Evolutionary conservation across 306 rosid genomes (phyloP), one percentile per base, ranked within the genome.

Genomic region (Dryas octopetala): DNA sequence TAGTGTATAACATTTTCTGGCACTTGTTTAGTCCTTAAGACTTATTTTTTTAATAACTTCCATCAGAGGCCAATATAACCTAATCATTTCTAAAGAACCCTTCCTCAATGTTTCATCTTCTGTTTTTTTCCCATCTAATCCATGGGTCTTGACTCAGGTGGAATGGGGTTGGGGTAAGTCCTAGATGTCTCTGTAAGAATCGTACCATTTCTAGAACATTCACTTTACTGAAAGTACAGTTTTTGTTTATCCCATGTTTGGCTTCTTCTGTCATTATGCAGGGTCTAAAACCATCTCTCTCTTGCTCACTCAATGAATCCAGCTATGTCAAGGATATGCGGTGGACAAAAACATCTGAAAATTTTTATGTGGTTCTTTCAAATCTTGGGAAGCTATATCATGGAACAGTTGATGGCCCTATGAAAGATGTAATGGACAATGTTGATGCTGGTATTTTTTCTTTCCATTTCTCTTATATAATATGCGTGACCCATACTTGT

Each of bases 381-480:
- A 78, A 82, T 76, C 68, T 78, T 45, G 90, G 96, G 66, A 76
- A 86, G 68, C 75, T 94, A 32, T 83, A 85, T 73, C 78, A 72
- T 50, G 96, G 98, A 80, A 81, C 77, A 32, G 63, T 62, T 69
- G 89, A 62, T 82, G 75, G 17, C 55, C 84, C 88, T 44, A 60
- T 90, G 70, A 70, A 81, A 86, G 63, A 77, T 65, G 83, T 87
- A 53, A 83, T 88, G 91, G 84, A 83, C 68, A 59, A 66, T 76
- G 92, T 87, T 68, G 97, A 94, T 73, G 98, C 98, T 71, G 97
- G 98, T 93, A 88, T 19, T 7, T 44, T 43, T 43, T 60, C 51
- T 5, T 47, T 17, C 9, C 13, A 32, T 54, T 68, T 49, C 9
- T 50, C 62, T 66, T 23, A 19, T 43, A 41, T 10, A 11, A 17